A percentile compares a stretch with the other conserved stretches of the same genome.
These are phyloP conservation scores for Yamadazyma mexicana DNA, from an alignment of 1,139 yeast genomes.

Conservation along the genomic window DNA sequence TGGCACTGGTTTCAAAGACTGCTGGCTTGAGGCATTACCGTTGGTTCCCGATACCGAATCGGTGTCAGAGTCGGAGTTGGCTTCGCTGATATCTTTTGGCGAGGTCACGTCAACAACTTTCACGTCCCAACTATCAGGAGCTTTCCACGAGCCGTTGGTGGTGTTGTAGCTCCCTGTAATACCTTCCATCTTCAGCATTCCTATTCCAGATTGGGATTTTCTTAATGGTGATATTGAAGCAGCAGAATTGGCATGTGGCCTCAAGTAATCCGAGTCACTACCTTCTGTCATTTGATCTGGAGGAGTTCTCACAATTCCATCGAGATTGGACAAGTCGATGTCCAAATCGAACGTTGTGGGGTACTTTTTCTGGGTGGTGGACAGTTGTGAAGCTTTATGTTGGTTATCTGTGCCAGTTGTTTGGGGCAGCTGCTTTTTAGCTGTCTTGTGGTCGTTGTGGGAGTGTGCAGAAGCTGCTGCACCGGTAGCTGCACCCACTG, in stretches of 20 bases:
- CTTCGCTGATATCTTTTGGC: conserved; percentile 11
- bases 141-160: conserved; percentile 45
- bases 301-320: conserved; percentile 45
- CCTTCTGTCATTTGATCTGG: neutral
- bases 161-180: conserved; percentile 2
- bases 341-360: conserved; percentile 39
- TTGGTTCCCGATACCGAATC: conserved; percentile 12
- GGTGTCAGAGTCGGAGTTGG: conserved; percentile 19
- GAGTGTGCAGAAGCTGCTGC: too few relatives aligned
- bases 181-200: conserved; percentile 5
- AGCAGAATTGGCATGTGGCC: conserved; percentile 3
- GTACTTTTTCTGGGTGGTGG: neutral
- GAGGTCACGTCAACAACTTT: conserved; percentile 31
- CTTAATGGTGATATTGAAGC: conserved; percentile 10
- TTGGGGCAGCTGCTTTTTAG: too few relatives aligned
- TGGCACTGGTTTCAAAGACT: neutral
- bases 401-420: neutral
- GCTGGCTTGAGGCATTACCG: neutral
- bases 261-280: neutral
- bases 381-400: neutral
- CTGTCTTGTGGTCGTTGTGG: too few relatives aligned
- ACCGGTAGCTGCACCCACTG: too few relatives aligned
- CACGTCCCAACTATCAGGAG: conserved; percentile 84
- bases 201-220: conserved; percentile 10
- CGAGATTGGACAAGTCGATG: conserved; percentile 51